phyloP scores from a whole-genome alignment of 2,329 filamentous ascomycete species.

The Alternaria sp. region DNA sequence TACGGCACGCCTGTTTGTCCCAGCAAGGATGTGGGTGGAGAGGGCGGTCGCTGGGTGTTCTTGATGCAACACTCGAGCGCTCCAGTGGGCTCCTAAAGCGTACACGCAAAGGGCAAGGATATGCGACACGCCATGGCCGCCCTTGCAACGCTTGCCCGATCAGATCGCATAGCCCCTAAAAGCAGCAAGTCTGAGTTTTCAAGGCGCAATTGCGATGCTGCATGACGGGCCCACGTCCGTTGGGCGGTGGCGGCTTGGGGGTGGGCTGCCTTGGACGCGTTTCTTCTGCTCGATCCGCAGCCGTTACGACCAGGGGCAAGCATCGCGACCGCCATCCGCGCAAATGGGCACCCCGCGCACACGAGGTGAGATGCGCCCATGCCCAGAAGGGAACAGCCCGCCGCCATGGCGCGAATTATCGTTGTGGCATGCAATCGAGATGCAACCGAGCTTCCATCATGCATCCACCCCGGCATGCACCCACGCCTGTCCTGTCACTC shows the following conservation, averaged over 20 bases:
- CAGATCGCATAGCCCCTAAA: constrained; percentile 24
- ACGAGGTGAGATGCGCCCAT: constrained; percentile 32
- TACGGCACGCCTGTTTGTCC: constrained; percentile 31
- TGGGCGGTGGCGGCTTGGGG: constrained; percentile 9
- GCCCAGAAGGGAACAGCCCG: constrained; percentile 26
- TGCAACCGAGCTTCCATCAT: constrained; percentile 32
- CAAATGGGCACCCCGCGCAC: constrained; percentile 31
- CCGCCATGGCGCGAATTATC: constrained; percentile 30
- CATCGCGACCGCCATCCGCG: constrained; percentile 32
- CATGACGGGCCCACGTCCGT: constrained; percentile 21
- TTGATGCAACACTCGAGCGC: constrained; percentile 20
- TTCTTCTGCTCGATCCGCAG: constrained; percentile 30
- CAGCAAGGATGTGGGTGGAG: constrained; percentile 22
- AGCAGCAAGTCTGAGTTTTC: constrained; percentile 2
- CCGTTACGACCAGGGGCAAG: constrained; percentile 32
- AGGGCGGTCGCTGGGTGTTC: constrained; percentile 23
- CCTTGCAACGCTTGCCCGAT: constrained; percentile 33
- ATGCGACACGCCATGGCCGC: constrained; percentile 28
- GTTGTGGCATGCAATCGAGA: constrained; percentile 35
- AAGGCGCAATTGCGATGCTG: constrained; percentile 8
- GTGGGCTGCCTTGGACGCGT: neutral
- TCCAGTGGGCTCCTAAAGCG: constrained; percentile 23
- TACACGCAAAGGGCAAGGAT: constrained; percentile 27
- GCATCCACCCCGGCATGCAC: constrained; percentile 22
- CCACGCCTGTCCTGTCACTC: constrained; percentile 28